Evolutionary conservation across 352 stramenopile species (phyloP).

Genomic region (Pythium pyrilobum): DNA sequence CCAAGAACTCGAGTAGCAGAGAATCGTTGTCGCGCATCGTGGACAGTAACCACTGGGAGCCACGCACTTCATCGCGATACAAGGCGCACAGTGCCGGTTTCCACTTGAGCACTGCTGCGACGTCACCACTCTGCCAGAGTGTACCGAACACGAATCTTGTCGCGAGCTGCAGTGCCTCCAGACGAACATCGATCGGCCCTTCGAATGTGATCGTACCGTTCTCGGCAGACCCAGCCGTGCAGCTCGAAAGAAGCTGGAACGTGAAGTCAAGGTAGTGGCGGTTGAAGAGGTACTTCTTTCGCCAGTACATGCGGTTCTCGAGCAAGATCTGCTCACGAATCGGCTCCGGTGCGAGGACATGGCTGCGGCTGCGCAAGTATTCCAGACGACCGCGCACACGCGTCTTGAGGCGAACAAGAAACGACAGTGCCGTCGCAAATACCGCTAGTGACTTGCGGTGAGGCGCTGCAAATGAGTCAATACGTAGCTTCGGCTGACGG

Average conservation of each 20-base stretch:
- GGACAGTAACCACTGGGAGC: constrained; percentile 67
- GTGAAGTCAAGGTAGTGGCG: constrained; percentile 73
- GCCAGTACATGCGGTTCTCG: constrained; percentile 84
- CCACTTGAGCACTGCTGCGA: constrained; percentile 73
- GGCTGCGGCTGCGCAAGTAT: constrained; percentile 36
- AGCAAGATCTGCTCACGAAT: constrained; percentile 75
- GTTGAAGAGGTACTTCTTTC: constrained; percentile 82
- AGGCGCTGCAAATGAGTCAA: neutral
- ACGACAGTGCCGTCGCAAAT: constrained; percentile 17
- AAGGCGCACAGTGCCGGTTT: constrained; percentile 54
- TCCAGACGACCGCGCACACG: constrained; percentile 25
- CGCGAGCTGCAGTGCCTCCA: constrained; percentile 69
- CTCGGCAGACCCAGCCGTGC: constrained; percentile 36
- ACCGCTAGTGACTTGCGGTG: constrained; percentile 23
- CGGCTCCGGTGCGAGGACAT: constrained; percentile 57
- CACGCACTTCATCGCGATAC: constrained; percentile 65
- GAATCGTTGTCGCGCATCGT: constrained; percentile 56
- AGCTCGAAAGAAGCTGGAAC: constrained; percentile 63
- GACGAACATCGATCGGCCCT: constrained; percentile 56
- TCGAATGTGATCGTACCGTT: constrained; percentile 12
- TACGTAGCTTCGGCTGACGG: constrained; percentile 33
- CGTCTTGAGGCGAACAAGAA: constrained; percentile 18
- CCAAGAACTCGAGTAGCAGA: constrained; percentile 67
- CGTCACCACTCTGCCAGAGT: constrained; percentile 74
- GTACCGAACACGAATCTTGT: constrained; percentile 87